Conservation (phyloP, 2,329 filamentous ascomycete species). For the Emydomyces testavorans region DNA sequence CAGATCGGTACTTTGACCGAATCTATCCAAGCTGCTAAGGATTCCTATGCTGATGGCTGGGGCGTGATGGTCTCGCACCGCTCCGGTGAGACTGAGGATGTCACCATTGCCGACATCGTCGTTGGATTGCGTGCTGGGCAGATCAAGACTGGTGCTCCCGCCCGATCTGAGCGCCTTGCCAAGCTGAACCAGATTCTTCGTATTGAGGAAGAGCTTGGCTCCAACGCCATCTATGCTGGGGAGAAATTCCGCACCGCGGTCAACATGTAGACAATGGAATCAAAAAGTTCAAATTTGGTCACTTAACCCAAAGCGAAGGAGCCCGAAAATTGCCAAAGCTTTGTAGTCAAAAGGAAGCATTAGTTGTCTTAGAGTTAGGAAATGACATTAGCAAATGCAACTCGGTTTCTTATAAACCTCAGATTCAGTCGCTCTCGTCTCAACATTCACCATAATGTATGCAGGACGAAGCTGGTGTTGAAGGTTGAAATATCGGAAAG, state of each 20-base stretch:
- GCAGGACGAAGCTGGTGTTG: background rate
- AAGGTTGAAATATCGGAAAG: background rate
- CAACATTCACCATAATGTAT: too few relatives aligned
- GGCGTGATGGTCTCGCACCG: slow-evolving; percentile 99
- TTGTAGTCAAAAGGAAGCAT: too few relatives aligned
- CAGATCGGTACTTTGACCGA: slow-evolving; percentile 98
- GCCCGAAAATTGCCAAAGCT: background rate
- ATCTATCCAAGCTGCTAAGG: slow-evolving; percentile 98
- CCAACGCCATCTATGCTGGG: slow-evolving; percentile 83
- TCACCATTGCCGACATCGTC: slow-evolving; percentile 96
- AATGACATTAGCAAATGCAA: too few relatives aligned
- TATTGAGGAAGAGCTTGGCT: slow-evolving; percentile 97
- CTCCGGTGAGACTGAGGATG: slow-evolving; percentile 98
- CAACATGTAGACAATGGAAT: slow-evolving; percentile 56
- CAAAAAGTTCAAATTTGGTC: background rate
- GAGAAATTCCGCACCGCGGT: slow-evolving; percentile 83
- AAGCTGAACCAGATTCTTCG: slow-evolving; percentile 99
- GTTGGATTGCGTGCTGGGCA: slow-evolving; percentile 93
- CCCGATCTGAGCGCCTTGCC: slow-evolving; percentile 92
- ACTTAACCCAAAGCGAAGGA: too few relatives aligned
- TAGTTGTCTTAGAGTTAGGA: too few relatives aligned
- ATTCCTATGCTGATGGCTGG: slow-evolving; percentile 91
- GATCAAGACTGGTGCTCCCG: slow-evolving; percentile 98
- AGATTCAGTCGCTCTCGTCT: too few relatives aligned
- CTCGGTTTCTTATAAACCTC: too few relatives aligned